Evolutionary conservation across 2,329 filamentous ascomycete species (phyloP), one percentile per base, ranked within the genome.

Genomic region (Albophoma yamanashiensis): DNA sequence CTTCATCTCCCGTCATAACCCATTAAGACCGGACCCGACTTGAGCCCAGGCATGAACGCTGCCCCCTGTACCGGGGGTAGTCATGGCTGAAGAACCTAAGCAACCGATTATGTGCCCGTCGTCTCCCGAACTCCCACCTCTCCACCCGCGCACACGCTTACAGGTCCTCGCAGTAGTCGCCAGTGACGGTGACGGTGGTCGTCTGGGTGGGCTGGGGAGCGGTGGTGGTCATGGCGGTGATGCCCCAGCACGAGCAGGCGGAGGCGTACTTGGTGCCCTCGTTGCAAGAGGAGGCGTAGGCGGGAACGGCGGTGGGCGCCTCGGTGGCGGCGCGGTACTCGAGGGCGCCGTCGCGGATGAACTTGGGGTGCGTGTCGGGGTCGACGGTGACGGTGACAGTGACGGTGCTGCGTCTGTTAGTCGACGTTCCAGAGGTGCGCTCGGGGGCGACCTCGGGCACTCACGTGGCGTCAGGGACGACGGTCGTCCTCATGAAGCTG

Each of bases 211-310:
- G 72, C 42, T 64, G 66, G 36, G 74, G 65, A 58, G 72, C 75
- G 14, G 76, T 78, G 60, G 69, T 71, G 55, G 73, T 69, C 34
- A 67, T 62, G 43, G 69, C 70, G 45, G 75, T 77, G 68, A 79
- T 71, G 56, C 76, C 76, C 69, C 72, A 79, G 74, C 77, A 79
- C 58, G 69, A 70, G 73, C 76, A 79, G 58, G 73, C 76, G 43
- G 75, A 75, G 39, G 74, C 68, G 69, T 77, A 79, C 55, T 68
- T 67, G 39, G 63, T 66, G 20, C 64, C 65, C 50, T 68, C 62
- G 59, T 68, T 66, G 68, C 75, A 78, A 53, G 67, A 67, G 25
- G 72, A 71, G 59, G 76, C 76, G 67, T 78, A 79, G 59, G 71
- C 66, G 56, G 76, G 77, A 59, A 76, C 65, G 56, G 61, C 65